Percentiles rank a stretch among this genome's conserved stretches.
Evolutionary conservation across 1,284 basidiomycete genomes (phyloP).

Genomic region (Clitocybe nebularis): DNA sequence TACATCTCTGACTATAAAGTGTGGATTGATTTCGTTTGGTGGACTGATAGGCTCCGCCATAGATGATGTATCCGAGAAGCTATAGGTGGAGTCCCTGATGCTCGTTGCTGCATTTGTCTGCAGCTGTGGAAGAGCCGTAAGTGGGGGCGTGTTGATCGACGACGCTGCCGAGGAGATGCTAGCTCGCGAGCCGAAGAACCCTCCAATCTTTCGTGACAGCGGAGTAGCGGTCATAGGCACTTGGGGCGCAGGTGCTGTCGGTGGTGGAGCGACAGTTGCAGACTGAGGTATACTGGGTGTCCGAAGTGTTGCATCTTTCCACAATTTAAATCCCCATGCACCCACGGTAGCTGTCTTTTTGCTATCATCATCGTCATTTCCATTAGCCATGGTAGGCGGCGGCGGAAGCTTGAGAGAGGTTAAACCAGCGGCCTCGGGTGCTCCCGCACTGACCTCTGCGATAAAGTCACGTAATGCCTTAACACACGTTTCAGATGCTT

Average conservation of each 20-base stretch:
- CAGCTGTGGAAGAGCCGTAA: constrained; percentile 24
- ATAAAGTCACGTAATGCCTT: constrained; percentile 84
- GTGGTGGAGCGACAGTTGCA: constrained; percentile 13
- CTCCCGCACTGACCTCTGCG: constrained; percentile 60
- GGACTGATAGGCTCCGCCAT: constrained; percentile 54
- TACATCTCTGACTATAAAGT: constrained; percentile 32
- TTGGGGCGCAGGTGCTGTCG: constrained; percentile 19
- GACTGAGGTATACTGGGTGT: constrained; percentile 8
- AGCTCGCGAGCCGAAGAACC: constrained; percentile 58
- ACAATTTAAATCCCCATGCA: constrained; percentile 64
- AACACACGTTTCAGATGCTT: constrained; percentile 85
- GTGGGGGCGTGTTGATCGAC: constrained; percentile 19
- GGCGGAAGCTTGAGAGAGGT: constrained; percentile 46
- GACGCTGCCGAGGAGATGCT: constrained; percentile 45
- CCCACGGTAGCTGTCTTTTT: constrained; percentile 29
- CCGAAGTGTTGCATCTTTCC: constrained; percentile 35
- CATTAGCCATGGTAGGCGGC: constrained; percentile 46
- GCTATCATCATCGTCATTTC: constrained; percentile 35
- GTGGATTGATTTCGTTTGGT: constrained; percentile 34
- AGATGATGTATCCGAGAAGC: constrained; percentile 53
- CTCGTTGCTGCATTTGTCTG: constrained; percentile 29
- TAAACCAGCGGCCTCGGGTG: constrained; percentile 19
- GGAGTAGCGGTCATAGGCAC: constrained; percentile 28
- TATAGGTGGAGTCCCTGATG: constrained; percentile 38
- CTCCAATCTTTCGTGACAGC: constrained; percentile 59